A percentile compares a stretch with the other conserved stretches of the same genome.
Evolutionary conservation across 140 eudicot genomes (phyloP).

Genomic region (Flaveria floridana): DNA sequence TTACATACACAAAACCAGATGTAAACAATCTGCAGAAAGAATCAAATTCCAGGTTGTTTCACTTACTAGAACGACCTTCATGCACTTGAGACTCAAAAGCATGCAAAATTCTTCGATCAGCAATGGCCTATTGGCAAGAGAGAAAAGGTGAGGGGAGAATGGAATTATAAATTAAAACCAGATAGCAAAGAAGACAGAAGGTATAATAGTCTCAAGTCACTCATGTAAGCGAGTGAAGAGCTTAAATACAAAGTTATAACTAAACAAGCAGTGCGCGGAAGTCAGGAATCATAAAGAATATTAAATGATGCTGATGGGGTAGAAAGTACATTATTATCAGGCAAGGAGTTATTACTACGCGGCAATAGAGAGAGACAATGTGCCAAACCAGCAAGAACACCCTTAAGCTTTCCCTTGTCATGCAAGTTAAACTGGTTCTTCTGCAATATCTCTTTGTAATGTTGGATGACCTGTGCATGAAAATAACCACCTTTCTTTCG

Average conservation of each 20-base stretch:
- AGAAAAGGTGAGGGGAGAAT: background rate
- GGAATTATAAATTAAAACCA: background rate
- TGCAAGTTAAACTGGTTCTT: conserved; percentile 69
- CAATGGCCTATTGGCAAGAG: conserved; percentile 34
- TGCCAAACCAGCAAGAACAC: conserved; percentile 65
- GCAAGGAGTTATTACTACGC: conserved; percentile 35
- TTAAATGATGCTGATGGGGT: background rate
- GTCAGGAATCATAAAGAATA: background rate
- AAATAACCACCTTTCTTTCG: conserved; percentile 19
- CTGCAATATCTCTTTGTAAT: conserved; percentile 67
- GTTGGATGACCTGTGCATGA: conserved; percentile 70
- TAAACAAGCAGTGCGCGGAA: conserved; percentile 4
- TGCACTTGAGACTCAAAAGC: conserved; percentile 63
- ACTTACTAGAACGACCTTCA: conserved; percentile 62
- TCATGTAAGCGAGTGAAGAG: background rate
- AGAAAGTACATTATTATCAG: conserved; percentile 46
- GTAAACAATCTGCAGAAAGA: conserved; percentile 11
- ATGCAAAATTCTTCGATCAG: conserved; percentile 46
- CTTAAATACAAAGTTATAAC: conserved; percentile 1
- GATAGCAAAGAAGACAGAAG: background rate
- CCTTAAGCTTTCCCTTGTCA: conserved; percentile 81
- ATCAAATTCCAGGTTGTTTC: conserved; percentile 19
- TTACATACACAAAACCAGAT: background rate
- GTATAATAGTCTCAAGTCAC: background rate
- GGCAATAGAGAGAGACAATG: conserved; percentile 83